Conservation (phyloP, 805 yeast genomes). For the Lachancea sp. region DNA sequence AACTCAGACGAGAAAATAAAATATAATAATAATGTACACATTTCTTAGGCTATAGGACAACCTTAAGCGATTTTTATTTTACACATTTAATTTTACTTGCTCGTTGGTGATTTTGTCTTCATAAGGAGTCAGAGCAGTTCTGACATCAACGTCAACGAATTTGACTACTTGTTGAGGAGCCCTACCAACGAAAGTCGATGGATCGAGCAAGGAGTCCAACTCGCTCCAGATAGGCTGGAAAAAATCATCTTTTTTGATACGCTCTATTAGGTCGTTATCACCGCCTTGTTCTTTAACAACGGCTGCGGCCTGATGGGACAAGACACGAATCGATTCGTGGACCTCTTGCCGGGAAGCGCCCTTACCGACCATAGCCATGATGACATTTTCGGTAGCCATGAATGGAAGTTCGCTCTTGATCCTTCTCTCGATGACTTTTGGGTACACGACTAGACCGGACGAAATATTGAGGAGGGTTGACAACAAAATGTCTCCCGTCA, state of each 20-base stretch:
- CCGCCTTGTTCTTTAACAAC: constrained; percentile 98
- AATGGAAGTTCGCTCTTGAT: constrained; percentile 92
- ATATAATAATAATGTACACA: constrained; percentile 18
- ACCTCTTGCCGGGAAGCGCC: constrained; percentile 98
- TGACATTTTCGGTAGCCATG: constrained; percentile 98
- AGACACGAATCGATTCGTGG: constrained; percentile 94
- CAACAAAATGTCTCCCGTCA: constrained; percentile 89
- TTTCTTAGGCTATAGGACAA: no score
- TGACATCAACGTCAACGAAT: constrained; percentile 79
- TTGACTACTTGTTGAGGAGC: constrained; percentile 98
- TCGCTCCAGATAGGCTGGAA: constrained; percentile 86
- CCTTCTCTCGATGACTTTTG: constrained; percentile 96
- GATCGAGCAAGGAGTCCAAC: constrained; percentile 75
- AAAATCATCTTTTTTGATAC: constrained; percentile 69
- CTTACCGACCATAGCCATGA: constrained; percentile 98
- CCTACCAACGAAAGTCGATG: constrained; percentile 93
- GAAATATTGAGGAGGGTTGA: constrained; percentile 88
- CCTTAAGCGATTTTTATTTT: background rate
- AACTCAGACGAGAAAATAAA: constrained; percentile 2
- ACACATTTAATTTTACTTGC: constrained; percentile 76
- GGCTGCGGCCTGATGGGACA: constrained; percentile 94
- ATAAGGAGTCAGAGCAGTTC: constrained; percentile 70
- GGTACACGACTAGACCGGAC: constrained; percentile 94
- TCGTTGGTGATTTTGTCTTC: constrained; percentile 52
- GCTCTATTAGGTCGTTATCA: constrained; percentile 91